Conservation (phyloP, 2,329 filamentous ascomycete species). For the Phaeosphaeria sp. region DNA sequence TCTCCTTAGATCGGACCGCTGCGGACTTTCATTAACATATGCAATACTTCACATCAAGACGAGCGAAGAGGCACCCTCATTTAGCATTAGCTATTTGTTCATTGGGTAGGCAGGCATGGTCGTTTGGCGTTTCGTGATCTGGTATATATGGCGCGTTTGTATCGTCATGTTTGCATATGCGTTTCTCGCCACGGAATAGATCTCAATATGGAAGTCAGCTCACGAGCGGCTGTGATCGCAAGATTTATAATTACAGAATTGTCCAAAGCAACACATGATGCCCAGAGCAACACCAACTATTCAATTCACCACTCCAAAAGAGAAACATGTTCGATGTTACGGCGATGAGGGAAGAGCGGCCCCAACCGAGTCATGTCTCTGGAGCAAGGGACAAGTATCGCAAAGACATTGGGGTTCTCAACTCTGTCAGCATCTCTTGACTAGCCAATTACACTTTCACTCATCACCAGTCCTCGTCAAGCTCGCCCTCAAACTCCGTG, state of each 20-base stretch:
- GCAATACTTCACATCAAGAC: conserved; percentile 6
- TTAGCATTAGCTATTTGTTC: conserved; percentile 11
- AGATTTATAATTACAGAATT: not conserved
- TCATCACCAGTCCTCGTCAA: no score
- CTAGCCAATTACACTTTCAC: no score
- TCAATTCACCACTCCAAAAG: no score
- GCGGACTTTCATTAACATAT: conserved; percentile 24
- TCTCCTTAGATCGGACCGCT: not conserved
- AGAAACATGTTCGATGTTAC: no score
- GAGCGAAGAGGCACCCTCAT: conserved; percentile 12
- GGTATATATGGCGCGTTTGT: conserved; percentile 3
- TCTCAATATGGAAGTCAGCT: not conserved
- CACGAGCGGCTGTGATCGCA: not conserved
- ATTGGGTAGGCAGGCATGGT: conserved; percentile 18
- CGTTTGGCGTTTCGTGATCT: conserved; percentile 14
- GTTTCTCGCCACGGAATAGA: conserved; percentile 5
- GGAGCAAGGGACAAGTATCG: no score
- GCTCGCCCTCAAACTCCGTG: no score
- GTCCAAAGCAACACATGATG: not conserved
- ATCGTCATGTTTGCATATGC: conserved; percentile 7
- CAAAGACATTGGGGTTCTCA: no score
- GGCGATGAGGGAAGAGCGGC: no score
- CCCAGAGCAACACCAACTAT: not conserved
- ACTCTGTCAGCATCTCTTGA: no score
- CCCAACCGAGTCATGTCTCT: no score